phyloP scores from a whole-genome alignment of 139 green algal genomes.

The Penium margaritaceum region DNA sequence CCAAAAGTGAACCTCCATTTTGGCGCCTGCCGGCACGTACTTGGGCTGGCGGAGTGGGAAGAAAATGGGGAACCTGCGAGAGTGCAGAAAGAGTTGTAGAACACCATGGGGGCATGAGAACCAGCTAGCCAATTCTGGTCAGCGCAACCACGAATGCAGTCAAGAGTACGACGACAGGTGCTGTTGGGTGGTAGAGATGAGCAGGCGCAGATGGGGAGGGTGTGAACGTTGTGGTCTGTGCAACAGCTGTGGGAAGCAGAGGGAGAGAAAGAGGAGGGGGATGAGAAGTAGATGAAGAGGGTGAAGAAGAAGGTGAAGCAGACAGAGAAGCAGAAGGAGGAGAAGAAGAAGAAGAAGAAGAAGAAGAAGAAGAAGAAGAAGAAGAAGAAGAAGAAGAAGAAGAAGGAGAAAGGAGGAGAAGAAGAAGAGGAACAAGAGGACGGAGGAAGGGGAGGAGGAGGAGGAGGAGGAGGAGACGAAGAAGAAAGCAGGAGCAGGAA shows the following conservation, averaged over 20 bases:
- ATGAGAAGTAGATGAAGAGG: background rate
- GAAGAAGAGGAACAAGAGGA: background rate
- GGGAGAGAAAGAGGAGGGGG: background rate
- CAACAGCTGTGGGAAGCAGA: background rate
- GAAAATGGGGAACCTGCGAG: slow-evolving; percentile 83
- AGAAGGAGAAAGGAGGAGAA: background rate
- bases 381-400: background rate
- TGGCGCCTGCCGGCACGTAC: slow-evolving; percentile 53
- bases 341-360: background rate
- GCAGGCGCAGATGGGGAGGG: background rate
- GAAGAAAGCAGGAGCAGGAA: background rate
- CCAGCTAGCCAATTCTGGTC: background rate
- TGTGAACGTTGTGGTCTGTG: background rate
- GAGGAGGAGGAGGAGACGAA: background rate
- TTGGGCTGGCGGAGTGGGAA: slow-evolving; percentile 81
- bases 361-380: slow-evolving; percentile 6
- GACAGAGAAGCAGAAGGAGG: background rate
- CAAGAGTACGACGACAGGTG: too few relatives aligned
- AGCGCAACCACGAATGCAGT: too few relatives aligned
- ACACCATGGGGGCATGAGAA: background rate
- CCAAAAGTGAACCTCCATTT: slow-evolving; percentile 78
- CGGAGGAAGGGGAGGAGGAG: background rate
- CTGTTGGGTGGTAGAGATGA: background rate
- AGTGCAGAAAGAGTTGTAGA: background rate
- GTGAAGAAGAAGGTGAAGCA: background rate